Percentiles rank a stretch among this genome's conserved stretches.
Evolutionary conservation across 73 alveolate species (phyloP).

Genomic region (Paramecium pentaurelia): DNA sequence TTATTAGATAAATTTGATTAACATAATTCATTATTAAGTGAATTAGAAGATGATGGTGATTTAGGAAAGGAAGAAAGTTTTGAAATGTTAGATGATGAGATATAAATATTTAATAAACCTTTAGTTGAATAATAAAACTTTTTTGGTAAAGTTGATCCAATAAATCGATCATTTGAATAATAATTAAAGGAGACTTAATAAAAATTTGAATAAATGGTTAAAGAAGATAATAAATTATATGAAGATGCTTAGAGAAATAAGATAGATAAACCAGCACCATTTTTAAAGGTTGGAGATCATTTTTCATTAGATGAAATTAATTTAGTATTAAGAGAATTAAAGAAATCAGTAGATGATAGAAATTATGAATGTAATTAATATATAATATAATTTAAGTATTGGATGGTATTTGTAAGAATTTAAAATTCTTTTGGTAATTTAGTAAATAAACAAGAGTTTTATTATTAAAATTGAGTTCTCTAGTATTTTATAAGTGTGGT

Average conservation of each 20-base stretch:
- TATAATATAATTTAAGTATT: neutral
- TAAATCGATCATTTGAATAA: neutral
- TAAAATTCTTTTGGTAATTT: conserved; percentile 14
- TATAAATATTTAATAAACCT: neutral
- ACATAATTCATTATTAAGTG: conserved; percentile 40
- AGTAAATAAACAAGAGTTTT: neutral
- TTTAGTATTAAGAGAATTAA: neutral
- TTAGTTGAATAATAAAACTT: neutral
- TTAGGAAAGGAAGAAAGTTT: conserved; percentile 11
- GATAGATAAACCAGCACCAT: conserved; percentile 11
- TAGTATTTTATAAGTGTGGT: neutral
- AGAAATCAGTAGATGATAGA: neutral
- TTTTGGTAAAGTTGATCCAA: conserved; percentile 13
- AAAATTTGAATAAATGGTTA: conserved; percentile 24
- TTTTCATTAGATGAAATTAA: conserved; percentile 17
- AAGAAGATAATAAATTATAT: neutral
- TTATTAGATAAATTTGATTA: conserved; percentile 24
- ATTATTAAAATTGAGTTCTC: neutral
- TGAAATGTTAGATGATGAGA: conserved; percentile 40
- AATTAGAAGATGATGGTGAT: conserved; percentile 38
- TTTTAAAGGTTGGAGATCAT: conserved; percentile 22
- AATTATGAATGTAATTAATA: conserved; percentile 13
- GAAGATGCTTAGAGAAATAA: neutral
- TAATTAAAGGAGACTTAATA: neutral
- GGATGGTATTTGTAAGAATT: neutral